A percentile compares a stretch with the other conserved stretches of the same genome.
Evolutionary conservation across 257 asterid species (phyloP).

Genomic region (Coffea canephora): DNA sequence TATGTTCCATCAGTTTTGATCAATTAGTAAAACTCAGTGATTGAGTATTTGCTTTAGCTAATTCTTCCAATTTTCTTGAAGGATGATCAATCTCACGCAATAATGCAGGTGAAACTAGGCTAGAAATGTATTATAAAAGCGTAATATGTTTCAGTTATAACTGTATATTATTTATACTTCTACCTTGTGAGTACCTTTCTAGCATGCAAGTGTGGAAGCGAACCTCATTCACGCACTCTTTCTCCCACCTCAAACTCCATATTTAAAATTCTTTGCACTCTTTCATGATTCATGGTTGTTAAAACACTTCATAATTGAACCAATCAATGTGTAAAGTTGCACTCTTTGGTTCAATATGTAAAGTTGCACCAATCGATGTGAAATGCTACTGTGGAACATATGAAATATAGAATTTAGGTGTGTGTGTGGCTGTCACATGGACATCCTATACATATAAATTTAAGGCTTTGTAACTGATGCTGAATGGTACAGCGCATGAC

Average conservation of each 20-base stretch:
- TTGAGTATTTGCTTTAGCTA: background rate
- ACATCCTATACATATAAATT: background rate
- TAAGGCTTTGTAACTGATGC: background rate
- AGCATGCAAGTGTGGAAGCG: background rate
- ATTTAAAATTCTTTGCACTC: background rate
- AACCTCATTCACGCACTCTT: background rate
- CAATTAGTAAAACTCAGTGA: background rate
- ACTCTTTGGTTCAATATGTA: background rate
- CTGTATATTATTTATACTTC: background rate
- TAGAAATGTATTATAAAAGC: background rate
- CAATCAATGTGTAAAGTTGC: background rate
- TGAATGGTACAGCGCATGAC: background rate
- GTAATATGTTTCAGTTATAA: background rate
- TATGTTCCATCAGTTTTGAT: background rate
- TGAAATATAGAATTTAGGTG: background rate
- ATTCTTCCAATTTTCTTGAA: slow-evolving; percentile 4
- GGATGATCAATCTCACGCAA: background rate
- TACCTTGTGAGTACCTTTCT: background rate
- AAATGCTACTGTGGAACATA: background rate
- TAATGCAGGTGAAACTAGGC: background rate
- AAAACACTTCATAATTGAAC: background rate
- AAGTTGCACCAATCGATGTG: background rate
- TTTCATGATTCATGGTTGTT: background rate
- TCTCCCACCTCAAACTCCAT: background rate
- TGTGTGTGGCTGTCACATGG: background rate